A percentile compares a stretch with the other conserved stretches of the same genome.
These are phyloP conservation scores for Penicillium sp. DNA, from an alignment of 2,329 filamentous ascomycete species.

Conservation along the genomic window DNA sequence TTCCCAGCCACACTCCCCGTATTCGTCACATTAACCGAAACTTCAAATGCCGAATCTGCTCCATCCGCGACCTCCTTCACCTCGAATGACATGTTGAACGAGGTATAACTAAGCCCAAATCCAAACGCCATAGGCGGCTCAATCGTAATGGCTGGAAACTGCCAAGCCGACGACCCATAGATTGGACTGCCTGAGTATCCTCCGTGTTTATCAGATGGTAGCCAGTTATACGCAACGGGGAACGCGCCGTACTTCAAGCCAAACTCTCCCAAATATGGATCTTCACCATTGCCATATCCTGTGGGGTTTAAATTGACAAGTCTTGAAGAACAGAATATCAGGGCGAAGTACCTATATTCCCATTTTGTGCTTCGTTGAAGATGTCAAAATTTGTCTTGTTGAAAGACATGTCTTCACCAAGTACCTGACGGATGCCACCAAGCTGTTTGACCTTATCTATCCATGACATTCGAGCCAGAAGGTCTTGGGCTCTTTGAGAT, in stretches of 20 bases:
- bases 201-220: background rate
- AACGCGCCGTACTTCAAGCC: background rate
- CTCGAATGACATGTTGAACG: background rate
- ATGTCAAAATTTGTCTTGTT: conserved; percentile 1
- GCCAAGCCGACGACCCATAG: background rate
- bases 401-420: background rate
- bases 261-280: no score
- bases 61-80: background rate
- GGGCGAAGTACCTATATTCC: background rate
- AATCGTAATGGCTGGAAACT: background rate
- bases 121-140: background rate
- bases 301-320: background rate
- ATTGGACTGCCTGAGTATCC: background rate
- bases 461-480: conserved; percentile 1
- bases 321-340: background rate
- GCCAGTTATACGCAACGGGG: background rate
- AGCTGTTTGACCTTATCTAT: conserved; percentile 1
- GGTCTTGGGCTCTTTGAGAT: background rate
- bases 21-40: background rate
- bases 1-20: background rate
- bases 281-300: background rate
- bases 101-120: background rate
- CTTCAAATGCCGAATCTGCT: background rate
- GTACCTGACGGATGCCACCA: background rate
- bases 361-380: background rate